phyloP scores from a whole-genome alignment of 352 stramenopile species.

The Nothophytophthora sp. region DNA sequence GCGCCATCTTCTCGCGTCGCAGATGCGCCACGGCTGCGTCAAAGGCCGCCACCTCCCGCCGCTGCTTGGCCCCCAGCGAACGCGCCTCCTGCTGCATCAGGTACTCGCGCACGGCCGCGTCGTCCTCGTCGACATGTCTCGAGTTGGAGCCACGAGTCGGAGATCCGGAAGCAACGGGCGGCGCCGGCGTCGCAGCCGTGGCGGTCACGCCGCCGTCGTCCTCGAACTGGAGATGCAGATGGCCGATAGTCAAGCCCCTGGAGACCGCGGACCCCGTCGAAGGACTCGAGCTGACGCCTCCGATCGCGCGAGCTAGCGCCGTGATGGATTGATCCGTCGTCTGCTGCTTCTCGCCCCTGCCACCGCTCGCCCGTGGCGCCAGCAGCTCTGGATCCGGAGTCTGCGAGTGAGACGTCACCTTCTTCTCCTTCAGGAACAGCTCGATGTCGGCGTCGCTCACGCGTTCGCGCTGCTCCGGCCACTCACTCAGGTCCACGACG shows the following conservation, averaged over 20 bases:
- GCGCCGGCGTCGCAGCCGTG: neutral
- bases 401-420: conserved; percentile 39
- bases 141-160: conserved; percentile 1
- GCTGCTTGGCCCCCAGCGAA: conserved; percentile 64
- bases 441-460: conserved; percentile 83
- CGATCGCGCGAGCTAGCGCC: conserved; percentile 30
- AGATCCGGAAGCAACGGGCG: neutral
- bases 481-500: conserved; percentile 75
- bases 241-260: conserved; percentile 15
- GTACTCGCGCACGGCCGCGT: conserved; percentile 45
- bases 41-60: conserved; percentile 74
- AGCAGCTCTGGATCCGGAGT: conserved; percentile 1
- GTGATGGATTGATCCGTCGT: conserved; percentile 33
- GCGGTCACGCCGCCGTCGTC: conserved; percentile 1
- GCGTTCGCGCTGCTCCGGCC: conserved; percentile 87
- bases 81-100: conserved; percentile 68
- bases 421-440: conserved; percentile 61
- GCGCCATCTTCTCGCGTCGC: conserved; percentile 78
- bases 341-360: conserved; percentile 17
- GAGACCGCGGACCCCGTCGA: neutral
- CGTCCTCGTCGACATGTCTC: conserved; percentile 47
- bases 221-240: conserved; percentile 26
- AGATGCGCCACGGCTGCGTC: conserved; percentile 90
- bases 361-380: neutral
- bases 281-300: conserved; percentile 3